Base-by-base conservation (phyloP, 1,284 basidiomycete species). In the Thecaphora thlaspeos region DNA sequence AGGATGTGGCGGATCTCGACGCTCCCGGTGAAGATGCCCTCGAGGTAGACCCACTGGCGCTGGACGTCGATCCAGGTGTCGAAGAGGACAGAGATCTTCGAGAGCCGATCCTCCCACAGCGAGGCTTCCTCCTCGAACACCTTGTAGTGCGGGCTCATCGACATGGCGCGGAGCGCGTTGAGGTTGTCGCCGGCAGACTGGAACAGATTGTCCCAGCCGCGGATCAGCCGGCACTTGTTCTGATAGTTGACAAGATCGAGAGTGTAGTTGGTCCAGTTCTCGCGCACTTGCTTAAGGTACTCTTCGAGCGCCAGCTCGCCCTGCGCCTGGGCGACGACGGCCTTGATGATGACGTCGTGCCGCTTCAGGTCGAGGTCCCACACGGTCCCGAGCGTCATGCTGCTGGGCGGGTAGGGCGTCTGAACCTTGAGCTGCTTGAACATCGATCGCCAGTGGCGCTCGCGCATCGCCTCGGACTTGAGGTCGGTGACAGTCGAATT, bases 61-160 rank as follows among this genome's bases (percentile, higher is more conserved):
- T 99, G 96, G 15, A 99, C 95, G 68, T 98, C 95, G 69, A 97
- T 95, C 95, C 95, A 98, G 36, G 97, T 88, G 79, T 98, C 93
- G 76, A 99, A 99, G 15, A 98, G 84, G 24, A 95, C 91, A 41
- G 72, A 70, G 49, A 77, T 65, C 50, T 73, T 71, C 36, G 70
- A 69, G 14, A 77, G 61, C 15, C 72, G 55, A 34, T 80, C 80
- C 41, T 78, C 77, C 80, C 80, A 81, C 2, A 78, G 55, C 18
- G 63, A 67, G 2, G 80, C 80, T 47, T 81, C 80, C 46, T 81
- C 80, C 53, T 81, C 80, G 38, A 75, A 77, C 24, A 74, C 70
- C 52, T 75, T 75, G 67, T 75, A 75, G 56, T 77, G 68, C 21
- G 73, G 68, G 19, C 67, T 71, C 61, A 73, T 73, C 18, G 70